These are phyloP conservation scores for Haplosporangium sp. DNA, from an alignment of 371 early-diverging fungal genomes.

Conservation along the genomic window DNA sequence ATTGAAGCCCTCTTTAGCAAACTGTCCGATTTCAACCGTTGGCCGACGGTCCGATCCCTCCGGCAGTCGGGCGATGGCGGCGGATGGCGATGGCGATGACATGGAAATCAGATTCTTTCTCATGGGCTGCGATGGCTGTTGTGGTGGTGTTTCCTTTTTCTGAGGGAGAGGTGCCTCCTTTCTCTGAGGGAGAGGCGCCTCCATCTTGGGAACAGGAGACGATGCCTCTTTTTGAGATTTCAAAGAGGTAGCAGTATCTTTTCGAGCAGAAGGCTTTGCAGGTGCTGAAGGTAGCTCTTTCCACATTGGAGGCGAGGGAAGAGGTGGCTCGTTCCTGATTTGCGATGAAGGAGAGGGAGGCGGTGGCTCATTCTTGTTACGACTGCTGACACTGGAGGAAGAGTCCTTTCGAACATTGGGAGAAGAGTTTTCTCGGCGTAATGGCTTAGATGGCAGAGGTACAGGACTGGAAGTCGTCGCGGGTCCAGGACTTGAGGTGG, in stretches of 20 bases:
- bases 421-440: constrained; percentile 42
- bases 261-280: constrained; percentile 29
- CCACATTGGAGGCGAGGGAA: constrained; percentile 24
- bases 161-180: constrained; percentile 23
- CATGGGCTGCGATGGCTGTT: constrained; percentile 30
- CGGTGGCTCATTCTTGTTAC: constrained; percentile 1
- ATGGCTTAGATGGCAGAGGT: constrained; percentile 22
- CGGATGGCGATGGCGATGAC: constrained; percentile 28
- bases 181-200: constrained; percentile 13
- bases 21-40: constrained; percentile 51
- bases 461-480: constrained; percentile 6
- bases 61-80: neutral
- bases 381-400: constrained; percentile 1
- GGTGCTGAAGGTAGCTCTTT: constrained; percentile 25
- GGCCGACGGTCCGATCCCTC: constrained; percentile 19
- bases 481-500: constrained; percentile 3
- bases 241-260: constrained; percentile 37
- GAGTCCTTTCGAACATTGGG: constrained; percentile 30
- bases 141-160: constrained; percentile 22
- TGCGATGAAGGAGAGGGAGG: constrained; percentile 21
- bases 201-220: constrained; percentile 28
- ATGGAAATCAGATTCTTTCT: constrained; percentile 41
- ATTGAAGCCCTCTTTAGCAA: constrained; percentile 51
- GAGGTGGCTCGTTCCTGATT: constrained; percentile 28
- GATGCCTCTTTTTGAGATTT: constrained; percentile 41